Base-by-base conservation (phyloP, 805 yeast genomes). In the Wickerhamiella dianesei region DNA sequence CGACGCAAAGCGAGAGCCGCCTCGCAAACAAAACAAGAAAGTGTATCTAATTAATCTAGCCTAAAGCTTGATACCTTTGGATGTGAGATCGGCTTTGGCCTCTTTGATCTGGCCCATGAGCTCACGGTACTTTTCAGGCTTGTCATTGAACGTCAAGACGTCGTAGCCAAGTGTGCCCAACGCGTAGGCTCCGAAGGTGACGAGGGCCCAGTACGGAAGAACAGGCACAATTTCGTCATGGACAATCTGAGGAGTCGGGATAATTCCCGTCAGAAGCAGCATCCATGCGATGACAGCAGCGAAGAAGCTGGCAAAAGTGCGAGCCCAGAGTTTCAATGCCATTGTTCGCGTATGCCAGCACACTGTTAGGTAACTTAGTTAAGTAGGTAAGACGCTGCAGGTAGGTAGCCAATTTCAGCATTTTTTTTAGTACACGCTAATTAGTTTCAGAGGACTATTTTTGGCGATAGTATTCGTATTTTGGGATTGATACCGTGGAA, bases 121-220 rank as follows among this genome's bases (percentile, higher is more conserved):
- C 59, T 80, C 86, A 53, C 67, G 57, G 64, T 80, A 77, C 62
- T 78, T 80, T 46, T 69, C 80, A 53, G 77, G 78, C 62, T 80
- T 80, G 66, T 80, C 83, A 53, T 80, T 78, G 67, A 80, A 78
- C 1, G 84, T 75, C 57, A 69, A 65, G 14, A 80, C 79, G 43
- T 82, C 84, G 68, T 74, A 74, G 43, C 87, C 87, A 50, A 80
- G 69, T 16, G 81, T 74, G 44, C 74, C 80, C 56, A 80, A 69
- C 16, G 86, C 77, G 57, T 77, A 80, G 37, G 81, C 67, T 22
- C 87, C 87, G 60, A 80, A 79, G 1, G 80, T 56, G 35, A 80
- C 82, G 51, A 80, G 65, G 0, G 69, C 73, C 87, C 86, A 80
- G 69, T 73, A 79, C 32, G 87, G 87, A 49, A 80, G 56, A 48